phyloP scores from a whole-genome alignment of 192 early-diverging fungal genomes.

The Glomus cerebriforme region DNA sequence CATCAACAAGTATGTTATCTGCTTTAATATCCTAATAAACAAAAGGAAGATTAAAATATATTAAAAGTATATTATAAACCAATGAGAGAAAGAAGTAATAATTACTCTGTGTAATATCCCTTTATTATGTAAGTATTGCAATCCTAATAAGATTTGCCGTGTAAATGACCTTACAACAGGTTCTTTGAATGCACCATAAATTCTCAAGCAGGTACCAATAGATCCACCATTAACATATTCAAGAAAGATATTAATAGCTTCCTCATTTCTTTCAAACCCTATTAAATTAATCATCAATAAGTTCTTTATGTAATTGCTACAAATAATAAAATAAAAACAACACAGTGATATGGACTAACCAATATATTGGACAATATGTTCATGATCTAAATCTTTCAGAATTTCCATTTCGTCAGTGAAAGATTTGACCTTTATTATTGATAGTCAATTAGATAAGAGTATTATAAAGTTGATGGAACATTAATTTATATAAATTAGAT shows the following conservation, averaged over 20 bases:
- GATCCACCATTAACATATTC: conserved; percentile 97
- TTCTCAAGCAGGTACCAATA: conserved; percentile 74
- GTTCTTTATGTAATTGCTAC: background rate
- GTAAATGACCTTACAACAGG: conserved; percentile 73
- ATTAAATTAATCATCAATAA: conserved; percentile 15
- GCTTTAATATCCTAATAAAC: conserved; percentile 72
- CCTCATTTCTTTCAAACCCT: conserved; percentile 58
- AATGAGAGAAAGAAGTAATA: conserved; percentile 3
- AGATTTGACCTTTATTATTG: conserved; percentile 41
- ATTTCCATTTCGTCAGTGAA: conserved; percentile 76
- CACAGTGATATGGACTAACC: conserved; percentile 50
- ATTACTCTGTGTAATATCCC: conserved; percentile 71
- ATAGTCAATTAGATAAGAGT: background rate
- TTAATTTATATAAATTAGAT: background rate
- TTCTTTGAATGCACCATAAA: conserved; percentile 73
- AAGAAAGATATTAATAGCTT: conserved; percentile 88
- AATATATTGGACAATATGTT: conserved; percentile 94
- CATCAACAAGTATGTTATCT: conserved; percentile 76
- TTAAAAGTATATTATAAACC: background rate
- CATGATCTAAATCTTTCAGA: conserved; percentile 77
- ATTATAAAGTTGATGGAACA: background rate
- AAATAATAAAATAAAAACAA: background rate
- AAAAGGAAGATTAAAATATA: conserved; percentile 1
- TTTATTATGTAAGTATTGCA: conserved; percentile 83
- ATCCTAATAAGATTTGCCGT: conserved; percentile 79